Evolutionary conservation across 306 rosid species (phyloP), one percentile per base, ranked within the genome.

Genomic region (Purshia tridentata): DNA sequence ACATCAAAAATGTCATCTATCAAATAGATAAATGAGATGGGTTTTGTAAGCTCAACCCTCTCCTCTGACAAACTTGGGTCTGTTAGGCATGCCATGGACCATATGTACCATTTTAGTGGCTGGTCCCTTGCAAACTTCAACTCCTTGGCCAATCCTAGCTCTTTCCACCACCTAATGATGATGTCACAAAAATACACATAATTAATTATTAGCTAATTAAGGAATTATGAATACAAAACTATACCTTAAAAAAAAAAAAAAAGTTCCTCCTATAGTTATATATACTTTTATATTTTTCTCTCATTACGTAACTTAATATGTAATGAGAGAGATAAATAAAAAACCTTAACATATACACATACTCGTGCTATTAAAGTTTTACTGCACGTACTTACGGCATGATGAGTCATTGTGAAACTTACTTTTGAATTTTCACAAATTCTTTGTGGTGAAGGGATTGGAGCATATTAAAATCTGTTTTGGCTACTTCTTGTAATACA

Each of bases 21-120:
- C 41, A 92, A 49, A 58, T 88, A 89, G 54, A 92, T 69, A 59
- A 92, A 76, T 41, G 96, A 76, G 47, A 92, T 83, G 59, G 90
- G 72, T 67, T 92, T 89, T 73, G 93, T 82, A 44, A 92, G 89
- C 69, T 86, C 89, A 75, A 92, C 5, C 71, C 96, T 88, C 78
- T 86, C 80, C 57, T 86, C 75, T 19, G 93, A 78, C 19, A 77
- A 65, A 47, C 15, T 61, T 23, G 87, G 90, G 82, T 85, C 87
- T 6, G 82, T 6, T 6, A 85, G 81, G 67, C 87, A 78, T 54
- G 84, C 90, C 80, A 88, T 22, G 4, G 93, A 81, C 79, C 88
- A 85, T 1, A 81, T 49, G 73, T 88, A 84, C 98, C 98, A 92
- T 84, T 89, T 92, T 0, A 88, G 73, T 19, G 96, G 96, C 60